A percentile compares a stretch with the other conserved stretches of the same genome.
Evolutionary conservation across 352 stramenopile genomes (phyloP).

Genomic region (Globisporangium mamillatum): DNA sequence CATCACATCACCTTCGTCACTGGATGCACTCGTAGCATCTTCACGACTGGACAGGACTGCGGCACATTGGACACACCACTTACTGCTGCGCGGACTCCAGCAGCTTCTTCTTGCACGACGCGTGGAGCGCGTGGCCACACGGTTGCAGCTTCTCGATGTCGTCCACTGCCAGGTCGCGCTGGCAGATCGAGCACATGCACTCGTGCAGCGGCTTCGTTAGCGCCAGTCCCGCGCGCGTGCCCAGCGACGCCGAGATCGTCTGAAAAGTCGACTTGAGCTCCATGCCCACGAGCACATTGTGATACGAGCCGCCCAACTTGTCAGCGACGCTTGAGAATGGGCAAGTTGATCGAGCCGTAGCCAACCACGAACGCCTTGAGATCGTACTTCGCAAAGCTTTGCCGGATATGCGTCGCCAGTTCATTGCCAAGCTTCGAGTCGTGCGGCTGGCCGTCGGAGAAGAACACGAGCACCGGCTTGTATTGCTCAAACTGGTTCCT

Average conservation of each 20-base stretch:
- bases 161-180: background rate
- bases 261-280: conserved; percentile 72
- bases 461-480: conserved; percentile 68
- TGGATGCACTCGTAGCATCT: too few species aligned
- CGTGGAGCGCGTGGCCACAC: background rate
- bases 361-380: conserved; percentile 59
- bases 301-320: conserved; percentile 47
- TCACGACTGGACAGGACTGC: background rate
- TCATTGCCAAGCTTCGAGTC: conserved; percentile 37
- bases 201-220: conserved; percentile 54
- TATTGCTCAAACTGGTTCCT: conserved; percentile 49
- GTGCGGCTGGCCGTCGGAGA: conserved; percentile 58
- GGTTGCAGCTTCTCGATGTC: background rate
- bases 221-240: conserved; percentile 46
- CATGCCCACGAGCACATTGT: conserved; percentile 49
- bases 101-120: background rate
- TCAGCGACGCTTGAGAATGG: conserved; percentile 48
- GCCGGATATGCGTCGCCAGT: conserved; percentile 41
- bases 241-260: conserved; percentile 65
- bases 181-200: background rate
- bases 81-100: background rate
- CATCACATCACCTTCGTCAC: too few species aligned
- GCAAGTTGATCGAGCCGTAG: conserved; percentile 59
- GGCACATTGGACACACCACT: background rate
- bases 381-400: conserved; percentile 50